These are phyloP conservation scores for Metschnikowia koreensis DNA, from an alignment of 805 yeast genomes.

Conservation along the genomic window DNA sequence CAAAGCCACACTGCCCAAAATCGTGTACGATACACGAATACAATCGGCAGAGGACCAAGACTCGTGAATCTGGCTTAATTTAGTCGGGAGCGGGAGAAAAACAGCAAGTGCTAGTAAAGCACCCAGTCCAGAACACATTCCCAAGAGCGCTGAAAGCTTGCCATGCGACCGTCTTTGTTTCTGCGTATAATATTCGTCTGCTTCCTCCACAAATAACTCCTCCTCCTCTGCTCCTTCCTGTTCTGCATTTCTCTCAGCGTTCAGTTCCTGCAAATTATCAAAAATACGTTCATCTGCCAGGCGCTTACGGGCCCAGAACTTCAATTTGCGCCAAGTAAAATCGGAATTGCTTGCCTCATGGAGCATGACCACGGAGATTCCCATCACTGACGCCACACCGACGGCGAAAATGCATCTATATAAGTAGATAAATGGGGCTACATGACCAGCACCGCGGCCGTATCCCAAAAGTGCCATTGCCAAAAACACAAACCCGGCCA, in stretches of 20 bases:
- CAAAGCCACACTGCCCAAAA: constrained; percentile 46
- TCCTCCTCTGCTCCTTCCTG: neutral
- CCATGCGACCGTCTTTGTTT: constrained; percentile 35
- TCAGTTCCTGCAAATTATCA: neutral
- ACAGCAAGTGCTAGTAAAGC: constrained; percentile 61
- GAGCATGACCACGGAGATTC: constrained; percentile 60
- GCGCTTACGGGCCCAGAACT: constrained; percentile 23
- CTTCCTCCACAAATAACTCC: constrained; percentile 3
- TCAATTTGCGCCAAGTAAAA: constrained; percentile 29
- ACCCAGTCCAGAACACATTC: constrained; percentile 62
- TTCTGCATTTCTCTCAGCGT: neutral
- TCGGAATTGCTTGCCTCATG: constrained; percentile 53
- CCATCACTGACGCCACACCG: constrained; percentile 55
- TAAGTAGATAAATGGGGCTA: constrained; percentile 50
- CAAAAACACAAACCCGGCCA: constrained; percentile 46
- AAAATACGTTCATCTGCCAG: constrained; percentile 1
- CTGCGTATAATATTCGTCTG: neutral
- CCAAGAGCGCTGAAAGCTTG: constrained; percentile 57
- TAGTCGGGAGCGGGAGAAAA: constrained; percentile 56
- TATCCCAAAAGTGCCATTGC: constrained; percentile 50
- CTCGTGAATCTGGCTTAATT: constrained; percentile 41
- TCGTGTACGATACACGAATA: constrained; percentile 46
- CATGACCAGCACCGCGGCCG: constrained; percentile 34
- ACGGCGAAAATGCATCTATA: constrained; percentile 57
- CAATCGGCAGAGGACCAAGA: constrained; percentile 32